Evolutionary conservation across 495 filamentous ascomycete species (phyloP), one percentile per base, ranked within the genome.

Genomic region (Trichoderma asperelloides): DNA sequence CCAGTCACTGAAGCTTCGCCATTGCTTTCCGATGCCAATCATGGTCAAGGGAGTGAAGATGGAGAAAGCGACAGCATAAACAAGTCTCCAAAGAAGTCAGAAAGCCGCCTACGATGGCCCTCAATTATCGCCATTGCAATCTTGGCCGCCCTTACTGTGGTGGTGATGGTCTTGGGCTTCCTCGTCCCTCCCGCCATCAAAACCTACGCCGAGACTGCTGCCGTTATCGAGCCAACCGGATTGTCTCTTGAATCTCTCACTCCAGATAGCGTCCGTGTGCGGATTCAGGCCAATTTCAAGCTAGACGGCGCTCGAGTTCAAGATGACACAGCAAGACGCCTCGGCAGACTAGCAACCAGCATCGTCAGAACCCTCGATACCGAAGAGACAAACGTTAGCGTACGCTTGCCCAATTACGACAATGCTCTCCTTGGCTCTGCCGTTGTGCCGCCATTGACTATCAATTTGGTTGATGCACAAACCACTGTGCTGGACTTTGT

Each of bases 211-310:
- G 86, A 91, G 73, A 81, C 95, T 74, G 93, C 95, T 5, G 80
- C 88, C 25, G 85, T 93, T 5, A 85, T 98, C 70, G 85, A 93
- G 69, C 88, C 95, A 0, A 91, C 87, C 2, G 87, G 87, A 71
- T 78, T 98, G 7, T 91, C 92, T 1, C 85, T 98, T 65, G 89
- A 93, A 60, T 91, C 87, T 8, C 88, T 96, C 64, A 97, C 93
- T 0, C 68, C 82, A 8, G 81, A 85, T 64, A 96, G 95, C 0
- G 85, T 96, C 13, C 85, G 80, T 60, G 89, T 89, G 64, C 87
- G 91, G 67, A 80, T 98, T 33, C 86, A 91, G 70, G 93, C 91
- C 1, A 87, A 89, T 21, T 90, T 98, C 67, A 78, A 79, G 16
- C 84, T 98, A 62, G 92, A 97, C 73, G 91, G 88, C 0, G 80